Conservation (phyloP, 2,329 filamentous ascomycete species). For the Leptodontidium sp. region DNA sequence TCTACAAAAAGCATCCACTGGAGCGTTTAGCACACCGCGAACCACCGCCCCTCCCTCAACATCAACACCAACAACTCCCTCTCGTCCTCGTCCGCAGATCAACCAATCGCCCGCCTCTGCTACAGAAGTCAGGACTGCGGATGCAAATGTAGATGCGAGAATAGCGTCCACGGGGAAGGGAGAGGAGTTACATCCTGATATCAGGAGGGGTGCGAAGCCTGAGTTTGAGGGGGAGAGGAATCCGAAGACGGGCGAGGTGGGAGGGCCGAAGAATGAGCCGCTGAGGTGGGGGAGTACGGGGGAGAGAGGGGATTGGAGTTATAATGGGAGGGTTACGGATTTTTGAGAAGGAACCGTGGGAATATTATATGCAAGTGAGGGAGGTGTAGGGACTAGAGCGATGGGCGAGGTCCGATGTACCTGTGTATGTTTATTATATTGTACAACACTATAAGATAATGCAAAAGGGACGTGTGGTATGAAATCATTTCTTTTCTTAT, state of each 20-base stretch:
- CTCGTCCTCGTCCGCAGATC: constrained; percentile 49
- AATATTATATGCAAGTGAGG: too few relatives aligned
- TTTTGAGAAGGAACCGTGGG: constrained; percentile 59
- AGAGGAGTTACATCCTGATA: constrained; percentile 73
- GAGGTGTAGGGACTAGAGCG: background rate
- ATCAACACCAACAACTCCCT: background rate
- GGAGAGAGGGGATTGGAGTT: constrained; percentile 79
- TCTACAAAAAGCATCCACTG: constrained; percentile 80
- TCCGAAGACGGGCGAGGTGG: constrained; percentile 93
- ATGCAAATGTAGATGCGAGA: constrained; percentile 49
- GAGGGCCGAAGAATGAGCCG: constrained; percentile 97
- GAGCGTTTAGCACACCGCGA: constrained; percentile 74
- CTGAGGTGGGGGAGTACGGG: constrained; percentile 81
- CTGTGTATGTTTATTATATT: too few relatives aligned
- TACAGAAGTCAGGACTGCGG: constrained; percentile 31
- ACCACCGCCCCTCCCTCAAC: constrained; percentile 27
- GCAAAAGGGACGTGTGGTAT: too few relatives aligned
- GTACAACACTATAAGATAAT: too few relatives aligned
- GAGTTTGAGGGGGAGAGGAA: constrained; percentile 95
- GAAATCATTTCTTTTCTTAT: too few relatives aligned
- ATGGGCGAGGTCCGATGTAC: too few relatives aligned
- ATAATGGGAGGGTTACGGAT: constrained; percentile 93
- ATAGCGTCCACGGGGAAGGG: constrained; percentile 64
- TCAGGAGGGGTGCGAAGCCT: constrained; percentile 79
- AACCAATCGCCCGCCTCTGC: constrained; percentile 56